Conservation (phyloP, 108 stramenopile species). For the Cyclostephanos invisitatus region DNA sequence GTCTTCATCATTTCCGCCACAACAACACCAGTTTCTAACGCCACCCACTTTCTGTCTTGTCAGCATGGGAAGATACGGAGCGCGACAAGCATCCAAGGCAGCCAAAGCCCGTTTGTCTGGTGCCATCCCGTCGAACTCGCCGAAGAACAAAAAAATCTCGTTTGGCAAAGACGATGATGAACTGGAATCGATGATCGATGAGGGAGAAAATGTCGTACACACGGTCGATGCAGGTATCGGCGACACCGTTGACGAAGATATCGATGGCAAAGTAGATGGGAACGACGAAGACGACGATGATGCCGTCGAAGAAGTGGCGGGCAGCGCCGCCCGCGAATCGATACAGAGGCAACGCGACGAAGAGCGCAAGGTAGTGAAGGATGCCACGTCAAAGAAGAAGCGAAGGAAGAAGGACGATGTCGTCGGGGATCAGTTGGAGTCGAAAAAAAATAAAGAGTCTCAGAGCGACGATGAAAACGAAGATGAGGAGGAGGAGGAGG, state of each 20-base stretch:
- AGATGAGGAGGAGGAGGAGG: conserved; percentile 20
- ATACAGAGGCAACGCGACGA: conserved; percentile 36
- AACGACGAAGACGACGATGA: conserved; percentile 37
- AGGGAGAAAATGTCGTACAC: conserved; percentile 7
- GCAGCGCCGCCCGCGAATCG: conserved; percentile 40
- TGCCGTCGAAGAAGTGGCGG: conserved; percentile 42
- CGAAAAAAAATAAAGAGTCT: not conserved
- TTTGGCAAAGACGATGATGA: conserved; percentile 23
- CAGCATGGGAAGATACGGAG: conserved; percentile 2
- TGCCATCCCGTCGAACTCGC: conserved; percentile 18
- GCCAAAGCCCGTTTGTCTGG: conserved; percentile 42
- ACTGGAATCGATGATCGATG: not conserved
- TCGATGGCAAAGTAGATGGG: not conserved
- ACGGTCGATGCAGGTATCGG: not conserved
- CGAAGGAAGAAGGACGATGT: conserved; percentile 28
- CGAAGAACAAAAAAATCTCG: conserved; percentile 43
- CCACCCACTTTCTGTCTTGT: not conserved
- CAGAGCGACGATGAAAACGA: conserved; percentile 13
- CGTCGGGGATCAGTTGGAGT: not conserved
- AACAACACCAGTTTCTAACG: too few relatives aligned
- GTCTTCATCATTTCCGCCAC: too few relatives aligned
- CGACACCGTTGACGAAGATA: not conserved
- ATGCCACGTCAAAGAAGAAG: conserved; percentile 33
- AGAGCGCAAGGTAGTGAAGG: conserved; percentile 31
- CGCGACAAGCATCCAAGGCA: conserved; percentile 25